Evolutionary conservation across 2,329 filamentous ascomycete species (phyloP), one percentile per base, ranked within the genome.

Genomic region (Aspergillus novofumigatus): DNA sequence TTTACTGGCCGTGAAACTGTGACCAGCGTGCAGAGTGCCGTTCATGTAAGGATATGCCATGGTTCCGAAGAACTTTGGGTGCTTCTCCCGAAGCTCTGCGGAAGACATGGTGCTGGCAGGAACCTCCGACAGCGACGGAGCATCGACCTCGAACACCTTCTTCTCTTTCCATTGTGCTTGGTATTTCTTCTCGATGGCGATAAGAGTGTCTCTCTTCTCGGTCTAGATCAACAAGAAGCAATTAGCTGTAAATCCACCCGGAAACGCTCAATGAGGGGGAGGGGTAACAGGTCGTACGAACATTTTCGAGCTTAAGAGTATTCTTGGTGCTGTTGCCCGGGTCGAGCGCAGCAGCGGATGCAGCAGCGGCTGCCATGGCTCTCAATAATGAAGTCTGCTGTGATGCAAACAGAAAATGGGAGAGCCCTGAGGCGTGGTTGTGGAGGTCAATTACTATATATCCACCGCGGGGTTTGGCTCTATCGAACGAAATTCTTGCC

Each of bases 1-100:
- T 77, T 99, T 99, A 70, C 85, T 90, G 59, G 90, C 86, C 23
- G 92, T 94, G 76, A 99, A 97, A 66, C 86, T 88, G 79, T 99
- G 94, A 23, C 94, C 94, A 32, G 90, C 91, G 71, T 97, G 93
- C 26, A 95, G 82, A 59, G 86, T 89, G 62, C 91, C 91, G 76
- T 95, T 96, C 88, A 92, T 91, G 75, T 91, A 92, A 23, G 86
- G 86, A 67, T 87, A 90, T 66, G 84, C 86, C 79, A 90, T 89
- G 55, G 85, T 88, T 58, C 89, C 91, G 72, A 93, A 95, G 82
- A 92, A 96, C 78, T 97, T 97, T 65, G 93, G 93, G 68, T 89
- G 80, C 73, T 92, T 87, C 69, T 87, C 82, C 70, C 89, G 90
- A 62, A 96, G 81, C 68, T 94, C 87, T 62, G 84, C 85, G 57